Conservation (phyloP, 352 stramenopile genomes). For the Globisporangium echinulatum region DNA sequence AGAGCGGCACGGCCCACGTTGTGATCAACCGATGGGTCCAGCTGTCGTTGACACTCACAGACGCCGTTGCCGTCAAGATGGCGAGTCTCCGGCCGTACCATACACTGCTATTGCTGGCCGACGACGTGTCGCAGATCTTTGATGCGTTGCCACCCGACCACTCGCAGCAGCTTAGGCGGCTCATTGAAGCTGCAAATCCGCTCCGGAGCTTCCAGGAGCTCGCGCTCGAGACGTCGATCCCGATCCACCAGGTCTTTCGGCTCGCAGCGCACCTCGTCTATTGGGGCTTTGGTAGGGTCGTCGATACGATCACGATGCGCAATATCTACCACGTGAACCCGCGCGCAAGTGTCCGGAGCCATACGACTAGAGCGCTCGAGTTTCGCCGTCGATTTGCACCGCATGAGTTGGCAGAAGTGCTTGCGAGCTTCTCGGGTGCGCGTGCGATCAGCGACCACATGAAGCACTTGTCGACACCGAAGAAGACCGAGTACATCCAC, state of each 20-base stretch:
- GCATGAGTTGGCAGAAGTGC: slow-evolving; percentile 64
- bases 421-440: slow-evolving; percentile 66
- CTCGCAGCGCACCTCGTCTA: slow-evolving; percentile 79
- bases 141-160: slow-evolving; percentile 63
- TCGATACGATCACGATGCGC: slow-evolving; percentile 81
- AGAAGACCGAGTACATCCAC: slow-evolving; percentile 84
- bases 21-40: slow-evolving; percentile 85
- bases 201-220: slow-evolving; percentile 85
- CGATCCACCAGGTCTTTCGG: slow-evolving; percentile 79
- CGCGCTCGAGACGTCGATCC: slow-evolving; percentile 63
- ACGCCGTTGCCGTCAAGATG: slow-evolving; percentile 53
- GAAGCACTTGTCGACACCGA: slow-evolving; percentile 51
- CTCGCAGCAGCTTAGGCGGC: slow-evolving; percentile 62
- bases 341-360: slow-evolving; percentile 39
- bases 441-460: slow-evolving; percentile 73
- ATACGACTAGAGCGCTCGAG: slow-evolving; percentile 49
- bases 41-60: slow-evolving; percentile 73
- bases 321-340: slow-evolving; percentile 83
- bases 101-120: slow-evolving; percentile 63
- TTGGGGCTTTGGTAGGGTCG: slow-evolving; percentile 72
- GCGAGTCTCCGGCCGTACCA: slow-evolving; percentile 76
- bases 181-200: slow-evolving; percentile 72
- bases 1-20: slow-evolving; percentile 66
- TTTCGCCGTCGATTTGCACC: slow-evolving; percentile 70
- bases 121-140: slow-evolving; percentile 53